Conservation (phyloP, 2,329 filamentous ascomycete species). For the Neofusicoccum umdonicola region DNA sequence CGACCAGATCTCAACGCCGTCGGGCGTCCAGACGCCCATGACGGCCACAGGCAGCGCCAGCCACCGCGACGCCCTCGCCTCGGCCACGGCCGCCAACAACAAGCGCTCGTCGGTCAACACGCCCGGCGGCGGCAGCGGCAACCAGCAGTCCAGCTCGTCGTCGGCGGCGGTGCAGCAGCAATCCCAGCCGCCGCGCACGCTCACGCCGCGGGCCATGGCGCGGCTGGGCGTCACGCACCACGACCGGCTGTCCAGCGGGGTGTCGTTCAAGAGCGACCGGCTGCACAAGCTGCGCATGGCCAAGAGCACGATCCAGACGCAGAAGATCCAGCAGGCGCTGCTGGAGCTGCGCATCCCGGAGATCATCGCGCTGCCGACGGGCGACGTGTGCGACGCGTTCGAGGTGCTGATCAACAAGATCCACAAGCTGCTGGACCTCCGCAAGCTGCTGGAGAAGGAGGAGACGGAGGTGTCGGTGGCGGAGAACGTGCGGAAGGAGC, state of each 20-base stretch:
- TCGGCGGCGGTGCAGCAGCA: conserved; percentile 32
- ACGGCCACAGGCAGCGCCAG: conserved; percentile 19
- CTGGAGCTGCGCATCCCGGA: conserved; percentile 69
- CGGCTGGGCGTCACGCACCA: conserved; percentile 82
- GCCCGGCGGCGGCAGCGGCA: conserved; percentile 24
- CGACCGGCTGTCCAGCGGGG: conserved; percentile 80
- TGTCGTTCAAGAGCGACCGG: conserved; percentile 84
- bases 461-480: conserved; percentile 63
- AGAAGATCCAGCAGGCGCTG: conserved; percentile 71
- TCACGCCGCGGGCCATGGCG: conserved; percentile 59
- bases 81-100: conserved; percentile 18
- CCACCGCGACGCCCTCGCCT: conserved; percentile 41
- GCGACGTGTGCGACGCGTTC: conserved; percentile 67
- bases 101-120: conserved; percentile 27
- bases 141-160: conserved; percentile 44
- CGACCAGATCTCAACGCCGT: conserved; percentile 36
- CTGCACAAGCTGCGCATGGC: conserved; percentile 75
- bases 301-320: conserved; percentile 72
- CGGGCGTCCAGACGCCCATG: conserved; percentile 23
- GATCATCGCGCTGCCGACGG: conserved; percentile 71
- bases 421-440: conserved; percentile 66
- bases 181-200: conserved; percentile 40
- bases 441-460: conserved; percentile 74
- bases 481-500: conserved; percentile 35
- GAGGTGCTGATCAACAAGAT: conserved; percentile 69